Conservation (phyloP, 192 early-diverging fungal species). For the Haplosporangium gracile region DNA sequence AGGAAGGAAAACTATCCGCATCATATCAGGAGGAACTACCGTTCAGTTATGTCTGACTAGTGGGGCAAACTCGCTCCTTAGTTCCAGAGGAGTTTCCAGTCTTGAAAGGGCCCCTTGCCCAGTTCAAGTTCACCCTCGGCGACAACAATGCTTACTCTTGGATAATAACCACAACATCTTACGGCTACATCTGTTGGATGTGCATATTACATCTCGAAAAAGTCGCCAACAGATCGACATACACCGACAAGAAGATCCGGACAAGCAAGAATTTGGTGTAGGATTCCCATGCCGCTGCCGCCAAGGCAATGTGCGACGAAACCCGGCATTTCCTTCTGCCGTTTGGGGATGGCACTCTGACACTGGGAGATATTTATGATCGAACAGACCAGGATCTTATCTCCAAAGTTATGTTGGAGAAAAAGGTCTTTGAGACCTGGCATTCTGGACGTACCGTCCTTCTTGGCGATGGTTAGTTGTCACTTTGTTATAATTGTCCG, state of each 20-base stretch:
- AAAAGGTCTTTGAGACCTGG: slow-evolving; percentile 29
- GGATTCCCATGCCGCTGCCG: background rate
- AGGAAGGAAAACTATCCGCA: background rate
- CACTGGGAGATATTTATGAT: slow-evolving; percentile 11
- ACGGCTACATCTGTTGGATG: slow-evolving; percentile 15
- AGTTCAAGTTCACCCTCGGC: background rate
- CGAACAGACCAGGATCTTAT: slow-evolving; percentile 2
- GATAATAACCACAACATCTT: background rate
- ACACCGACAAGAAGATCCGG: background rate
- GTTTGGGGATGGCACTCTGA: background rate
- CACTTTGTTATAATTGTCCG: background rate
- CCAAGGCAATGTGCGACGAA: background rate
- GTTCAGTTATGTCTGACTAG: slow-evolving; percentile 10
- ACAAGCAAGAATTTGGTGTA: slow-evolving; percentile 8
- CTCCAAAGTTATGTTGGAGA: slow-evolving; percentile 8
- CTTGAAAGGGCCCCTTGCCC: background rate
- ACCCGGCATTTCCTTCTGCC: background rate
- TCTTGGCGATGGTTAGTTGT: slow-evolving; percentile 14
- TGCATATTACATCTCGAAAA: slow-evolving; percentile 14
- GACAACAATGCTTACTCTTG: slow-evolving; percentile 11
- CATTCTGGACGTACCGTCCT: slow-evolving; percentile 8
- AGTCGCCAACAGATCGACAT: background rate
- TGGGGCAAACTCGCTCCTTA: slow-evolving; percentile 13
- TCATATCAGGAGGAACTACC: slow-evolving; percentile 7
- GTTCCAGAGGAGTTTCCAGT: slow-evolving; percentile 13